Evolutionary conservation across 768 basidiomycete genomes (phyloP).

Genomic region (Lentinula raphanica): DNA sequence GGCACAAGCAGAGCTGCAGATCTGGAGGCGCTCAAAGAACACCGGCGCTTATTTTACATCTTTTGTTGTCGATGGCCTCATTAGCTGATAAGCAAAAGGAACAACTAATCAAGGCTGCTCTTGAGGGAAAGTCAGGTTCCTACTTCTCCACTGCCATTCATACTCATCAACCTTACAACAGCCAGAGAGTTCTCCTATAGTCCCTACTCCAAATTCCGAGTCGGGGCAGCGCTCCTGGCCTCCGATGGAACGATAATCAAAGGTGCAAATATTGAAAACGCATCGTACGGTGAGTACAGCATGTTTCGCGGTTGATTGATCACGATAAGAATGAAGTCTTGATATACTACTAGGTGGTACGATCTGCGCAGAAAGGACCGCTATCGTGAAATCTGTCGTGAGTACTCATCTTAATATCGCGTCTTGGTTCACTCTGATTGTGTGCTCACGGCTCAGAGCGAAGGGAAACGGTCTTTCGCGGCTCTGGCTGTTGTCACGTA

Average conservation of each 20-base stretch:
- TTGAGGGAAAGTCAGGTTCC: constrained; percentile 42
- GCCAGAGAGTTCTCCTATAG: constrained; percentile 71
- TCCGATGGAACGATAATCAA: constrained; percentile 67
- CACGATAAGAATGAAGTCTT: neutral
- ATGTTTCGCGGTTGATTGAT: neutral
- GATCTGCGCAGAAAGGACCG: constrained; percentile 94
- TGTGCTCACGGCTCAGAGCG: constrained; percentile 56
- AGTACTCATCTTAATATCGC: constrained; percentile 23
- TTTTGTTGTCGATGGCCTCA: neutral
- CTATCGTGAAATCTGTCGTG: constrained; percentile 90
- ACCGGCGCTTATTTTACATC: too few species aligned
- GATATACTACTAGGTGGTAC: constrained; percentile 56
- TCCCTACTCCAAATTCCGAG: constrained; percentile 89
- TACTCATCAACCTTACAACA: constrained; percentile 23
- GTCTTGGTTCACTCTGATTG: neutral
- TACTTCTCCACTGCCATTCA: neutral
- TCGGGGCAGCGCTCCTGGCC: constrained; percentile 81
- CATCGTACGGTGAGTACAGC: constrained; percentile 77
- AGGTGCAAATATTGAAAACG: constrained; percentile 93
- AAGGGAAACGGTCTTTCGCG: constrained; percentile 63
- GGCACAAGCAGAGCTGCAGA: too few species aligned
- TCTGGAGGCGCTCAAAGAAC: too few species aligned
- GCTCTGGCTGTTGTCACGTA: constrained; percentile 81
- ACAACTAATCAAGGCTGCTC: constrained; percentile 49
- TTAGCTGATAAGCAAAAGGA: constrained; percentile 25